Base-by-base conservation (phyloP, 2,329 filamentous ascomycete species). In the Chaetomiaceae sp. region DNA sequence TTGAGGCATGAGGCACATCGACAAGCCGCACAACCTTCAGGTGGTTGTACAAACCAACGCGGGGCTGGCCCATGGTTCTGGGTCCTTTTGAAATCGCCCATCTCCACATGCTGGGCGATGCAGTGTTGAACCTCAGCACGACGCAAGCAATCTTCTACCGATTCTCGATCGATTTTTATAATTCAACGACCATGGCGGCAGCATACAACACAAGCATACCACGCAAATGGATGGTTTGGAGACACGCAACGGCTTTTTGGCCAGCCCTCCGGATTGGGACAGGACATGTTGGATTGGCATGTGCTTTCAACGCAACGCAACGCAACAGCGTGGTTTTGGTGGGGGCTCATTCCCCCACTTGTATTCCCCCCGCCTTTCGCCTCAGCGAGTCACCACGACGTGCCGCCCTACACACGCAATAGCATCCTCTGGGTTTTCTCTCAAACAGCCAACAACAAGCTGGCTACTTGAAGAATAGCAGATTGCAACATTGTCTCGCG, bases 391-490 rank as follows among this genome's bases (percentile, higher is more conserved):
- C n/a, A n/a, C n/a, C n/a, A n/a, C n/a, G n/a, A n/a, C n/a, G n/a
- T n/a, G n/a, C n/a, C n/a, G n/a, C n/a, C n/a, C n/a, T n/a, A n/a
- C n/a, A n/a, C n/a, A n/a, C n/a, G n/a, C n/a, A n/a, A n/a, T n/a
- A n/a, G n/a, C n/a, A n/a, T n/a, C n/a, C n/a, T n/a, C n/a, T n/a
- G n/a, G n/a, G n/a, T n/a, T n/a, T n/a, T n/a, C 29, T 11, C 27
- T 16, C 42, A 51, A 25, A 34, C 32, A 38, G 32, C 25, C 16
- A 40, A 25, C 21, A 33, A 14, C 33, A 20, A 42, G 29, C 18
- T 36, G 18, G 29, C 41, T 49, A 32, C 30, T 33, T 49, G 33
- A 37, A 53, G 49, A 48, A 32, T 32, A 30, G n/a, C 44, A 40
- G 38, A 37, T 42, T 14, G 14, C 18, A 23, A 37, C 33, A 5